phyloP scores from a whole-genome alignment of 169 alveolate species.

The Fabrea salina region DNA sequence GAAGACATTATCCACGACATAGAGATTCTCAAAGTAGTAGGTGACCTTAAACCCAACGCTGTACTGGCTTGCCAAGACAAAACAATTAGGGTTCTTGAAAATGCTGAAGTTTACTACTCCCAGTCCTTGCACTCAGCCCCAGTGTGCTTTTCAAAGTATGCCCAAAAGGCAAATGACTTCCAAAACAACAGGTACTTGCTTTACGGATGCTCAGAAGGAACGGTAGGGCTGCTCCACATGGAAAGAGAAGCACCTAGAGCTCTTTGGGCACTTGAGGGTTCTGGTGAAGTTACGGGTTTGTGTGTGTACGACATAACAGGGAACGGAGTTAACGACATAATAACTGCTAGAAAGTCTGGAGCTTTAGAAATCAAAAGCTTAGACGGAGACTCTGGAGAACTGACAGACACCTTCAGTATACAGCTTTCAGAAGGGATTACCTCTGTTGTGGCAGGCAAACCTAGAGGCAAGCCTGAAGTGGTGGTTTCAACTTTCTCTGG shows the following conservation, averaged over 20 bases:
- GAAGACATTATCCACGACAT: conserved; percentile 55
- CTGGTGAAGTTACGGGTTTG: conserved; percentile 36
- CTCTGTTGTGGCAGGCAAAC: conserved; percentile 1
- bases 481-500: conserved; percentile 51
- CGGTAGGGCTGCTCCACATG: conserved; percentile 47
- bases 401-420: background rate
- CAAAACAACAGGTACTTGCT: background rate
- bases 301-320: conserved; percentile 27
- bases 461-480: conserved; percentile 36
- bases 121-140: background rate
- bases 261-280: conserved; percentile 44
- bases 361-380: conserved; percentile 41
- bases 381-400: conserved; percentile 11
- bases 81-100: conserved; percentile 40
- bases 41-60: conserved; percentile 44
- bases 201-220: conserved; percentile 53
- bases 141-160: background rate
- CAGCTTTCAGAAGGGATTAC: background rate
- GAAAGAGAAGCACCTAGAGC: conserved; percentile 47
- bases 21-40: conserved; percentile 40
- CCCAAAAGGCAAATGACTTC: background rate
- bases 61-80: conserved; percentile 57
- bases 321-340: conserved; percentile 33
- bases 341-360: conserved; percentile 52
- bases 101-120: conserved; percentile 34